These are phyloP conservation scores for Hymenoscyphus albidus DNA, from an alignment of 2,329 filamentous ascomycete species.

Conservation along the genomic window DNA sequence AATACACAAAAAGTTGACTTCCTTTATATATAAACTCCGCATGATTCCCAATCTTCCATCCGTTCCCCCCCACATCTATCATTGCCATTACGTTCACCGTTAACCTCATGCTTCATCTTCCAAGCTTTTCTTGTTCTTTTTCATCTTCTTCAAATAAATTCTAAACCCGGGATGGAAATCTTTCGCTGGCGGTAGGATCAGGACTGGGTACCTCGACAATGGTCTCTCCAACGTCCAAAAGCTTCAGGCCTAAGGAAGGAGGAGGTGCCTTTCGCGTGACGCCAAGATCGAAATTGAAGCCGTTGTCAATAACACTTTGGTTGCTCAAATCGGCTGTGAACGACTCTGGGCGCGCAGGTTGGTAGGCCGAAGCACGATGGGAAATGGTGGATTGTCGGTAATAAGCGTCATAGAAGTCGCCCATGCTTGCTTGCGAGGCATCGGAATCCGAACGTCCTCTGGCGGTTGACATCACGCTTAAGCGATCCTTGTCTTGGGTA, in stretches of 20 bases:
- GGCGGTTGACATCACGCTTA: neutral
- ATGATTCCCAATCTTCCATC: neutral
- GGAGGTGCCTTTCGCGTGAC: slow-evolving; percentile 6
- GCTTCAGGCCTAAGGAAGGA: neutral
- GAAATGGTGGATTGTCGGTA: slow-evolving; percentile 18
- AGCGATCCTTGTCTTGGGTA: neutral
- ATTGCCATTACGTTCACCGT: slow-evolving; percentile 1
- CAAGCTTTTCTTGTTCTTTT: neutral
- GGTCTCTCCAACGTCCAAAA: slow-evolving; percentile 5
- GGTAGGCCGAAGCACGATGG: slow-evolving; percentile 5
- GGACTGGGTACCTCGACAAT: slow-evolving; percentile 11
- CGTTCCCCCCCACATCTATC: neutral
- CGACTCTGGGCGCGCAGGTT: neutral
- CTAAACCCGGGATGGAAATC: slow-evolving; percentile 4
- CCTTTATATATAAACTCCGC: neutral
- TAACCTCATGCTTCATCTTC: neutral
- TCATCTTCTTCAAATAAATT: neutral
- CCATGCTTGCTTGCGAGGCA: slow-evolving; percentile 17
- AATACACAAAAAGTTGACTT: neutral
- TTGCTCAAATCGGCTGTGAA: neutral
- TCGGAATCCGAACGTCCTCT: slow-evolving; percentile 15
- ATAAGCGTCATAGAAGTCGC: slow-evolving; percentile 28
- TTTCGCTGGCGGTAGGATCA: neutral
- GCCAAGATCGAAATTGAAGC: slow-evolving; percentile 3
- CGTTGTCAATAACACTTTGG: neutral